Evolutionary conservation across 352 stramenopile species (phyloP), one percentile per base, ranked within the genome.

Genomic region (Phytophthora melonis): DNA sequence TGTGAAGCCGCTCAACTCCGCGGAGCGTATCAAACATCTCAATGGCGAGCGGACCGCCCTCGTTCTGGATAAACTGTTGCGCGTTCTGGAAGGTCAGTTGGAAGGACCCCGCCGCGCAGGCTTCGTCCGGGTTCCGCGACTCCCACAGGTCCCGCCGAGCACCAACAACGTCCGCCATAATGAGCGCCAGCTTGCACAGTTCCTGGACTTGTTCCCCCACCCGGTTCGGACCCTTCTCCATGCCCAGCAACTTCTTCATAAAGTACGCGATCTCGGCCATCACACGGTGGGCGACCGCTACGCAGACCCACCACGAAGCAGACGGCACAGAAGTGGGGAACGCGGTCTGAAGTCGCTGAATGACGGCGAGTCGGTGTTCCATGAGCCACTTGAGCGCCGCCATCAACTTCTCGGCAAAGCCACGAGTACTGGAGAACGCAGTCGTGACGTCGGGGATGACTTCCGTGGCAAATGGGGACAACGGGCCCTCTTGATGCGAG

Each of bases 31-130:
- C 84, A 49, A 91, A 87, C 78, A 87, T 84, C 49, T 91, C 81
- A 58, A 83, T 81, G 25, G 80, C 82, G 56, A 91, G 16, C 10
- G 75, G 68, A 0, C 84, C 84, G 21, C 84, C 80, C 50, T 91
- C 84, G 47, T 83, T 87, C 60, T 89, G 78, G 41, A 91, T 88
- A 58, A 91, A 89, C 59, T 88, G 80, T 70, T 91, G 80, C 8
- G 79, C 77, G 62, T 84, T 87, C 49, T 82, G 78, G 63, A 77
- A 83, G 8, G 83, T 79, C 16, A 91, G 72, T 59, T 87, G 59
- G 68, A 88, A 87, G 11, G 83, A 87, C 2, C 81, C 83, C 13
- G 78, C 69, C 11, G 70, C 67, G 47, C 73, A 87, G 13, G 78
- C 74, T 54, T 86, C 68, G 0, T 82, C 58, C 1, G 63, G 61